Base-by-base conservation (phyloP, 2,329 filamentous ascomycete species). In the Leptographium wingfieldii region DNA sequence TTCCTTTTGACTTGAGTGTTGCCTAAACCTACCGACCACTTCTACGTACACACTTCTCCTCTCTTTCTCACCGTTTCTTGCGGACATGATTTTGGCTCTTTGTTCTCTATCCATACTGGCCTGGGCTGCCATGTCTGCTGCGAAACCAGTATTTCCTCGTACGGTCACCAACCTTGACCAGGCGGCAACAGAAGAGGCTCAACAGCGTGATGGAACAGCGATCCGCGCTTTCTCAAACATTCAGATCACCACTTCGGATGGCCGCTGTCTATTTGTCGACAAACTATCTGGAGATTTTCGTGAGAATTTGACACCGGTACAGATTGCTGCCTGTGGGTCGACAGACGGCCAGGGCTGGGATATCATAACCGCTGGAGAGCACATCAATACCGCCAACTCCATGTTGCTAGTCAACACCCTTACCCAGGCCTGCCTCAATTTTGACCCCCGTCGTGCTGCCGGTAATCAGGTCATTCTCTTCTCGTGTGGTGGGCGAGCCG, bases 351-450 rank as follows among this genome's bases (percentile, higher is more conserved):
- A 78, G 62, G 71, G 70, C n/a, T 79, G 74, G 73, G 76, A 79
- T 59, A 65, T 77, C 64, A 74, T 79, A 62, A 78, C 77, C 0
- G 67, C 71, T 7, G 80, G 80, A 27, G 74, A 74, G 64, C 80
- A 83, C 66, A 78, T 79, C 63, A 69, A 80, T 64, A 71, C 69
- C 38, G 65, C 72, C 48, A 72, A 73, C 43, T 73, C 75, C 5
- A 75, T 77, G 65, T 72, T 83, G 55, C 66, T 84, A 46, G 80
- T 83, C 52, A 83, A 76, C 72, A 79, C 78, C 3, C 68, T 80
- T 64, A 83, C 80, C 1, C 76, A 82, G 67, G 80, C 80, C 52
- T 84, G 81, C 66, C 71, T 82, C 65, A 83, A 81, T 71, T 81
- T 81, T 62, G 80, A 84, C 64, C 74, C 76, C 5, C 73, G 80